These are phyloP conservation scores for Boletus insuetus DNA, from an alignment of 768 basidiomycete genomes.

Conservation along the genomic window DNA sequence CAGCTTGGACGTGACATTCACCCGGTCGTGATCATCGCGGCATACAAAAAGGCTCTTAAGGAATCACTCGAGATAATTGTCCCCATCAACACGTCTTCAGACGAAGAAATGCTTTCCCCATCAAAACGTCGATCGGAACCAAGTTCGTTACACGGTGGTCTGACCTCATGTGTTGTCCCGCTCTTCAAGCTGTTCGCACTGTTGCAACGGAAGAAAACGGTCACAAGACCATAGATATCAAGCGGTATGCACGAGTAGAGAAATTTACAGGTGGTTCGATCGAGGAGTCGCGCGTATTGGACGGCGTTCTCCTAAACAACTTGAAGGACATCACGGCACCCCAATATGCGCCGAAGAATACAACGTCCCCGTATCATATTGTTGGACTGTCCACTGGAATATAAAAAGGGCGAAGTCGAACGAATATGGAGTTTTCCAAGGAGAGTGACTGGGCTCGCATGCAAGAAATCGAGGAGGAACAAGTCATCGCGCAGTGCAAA, in stretches of 20 bases:
- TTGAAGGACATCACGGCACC: constrained; percentile 98
- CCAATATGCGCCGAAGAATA: constrained; percentile 91
- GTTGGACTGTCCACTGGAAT: constrained; percentile 94
- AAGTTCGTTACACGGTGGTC: constrained; percentile 97
- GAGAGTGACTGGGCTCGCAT: constrained; percentile 93
- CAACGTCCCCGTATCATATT: constrained; percentile 85
- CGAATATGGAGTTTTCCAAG: constrained; percentile 96
- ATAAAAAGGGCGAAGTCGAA: constrained; percentile 99
- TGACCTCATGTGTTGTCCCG: constrained; percentile 95
- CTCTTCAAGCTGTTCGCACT: constrained; percentile 86
- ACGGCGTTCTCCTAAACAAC: constrained; percentile 95
- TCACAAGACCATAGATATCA: constrained; percentile 92
- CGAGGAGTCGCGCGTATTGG: constrained; percentile 83
- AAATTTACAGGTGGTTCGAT: constrained; percentile 98
- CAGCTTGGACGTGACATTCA: constrained; percentile 97
- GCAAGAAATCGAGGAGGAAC: constrained; percentile 95
- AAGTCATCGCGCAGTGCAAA: constrained; percentile 83
- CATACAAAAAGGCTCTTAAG: constrained; percentile 94
- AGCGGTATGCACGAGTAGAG: constrained; percentile 96
- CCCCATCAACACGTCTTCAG: constrained; percentile 83
- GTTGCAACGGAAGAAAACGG: constrained; percentile 77
- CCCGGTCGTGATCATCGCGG: constrained; percentile 97
- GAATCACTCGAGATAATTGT: constrained; percentile 88
- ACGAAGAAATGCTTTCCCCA: constrained; percentile 89
- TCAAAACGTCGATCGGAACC: constrained; percentile 98